phyloP scores from a whole-genome alignment of 768 basidiomycete genomes.

The Boletus reticulatus region DNA sequence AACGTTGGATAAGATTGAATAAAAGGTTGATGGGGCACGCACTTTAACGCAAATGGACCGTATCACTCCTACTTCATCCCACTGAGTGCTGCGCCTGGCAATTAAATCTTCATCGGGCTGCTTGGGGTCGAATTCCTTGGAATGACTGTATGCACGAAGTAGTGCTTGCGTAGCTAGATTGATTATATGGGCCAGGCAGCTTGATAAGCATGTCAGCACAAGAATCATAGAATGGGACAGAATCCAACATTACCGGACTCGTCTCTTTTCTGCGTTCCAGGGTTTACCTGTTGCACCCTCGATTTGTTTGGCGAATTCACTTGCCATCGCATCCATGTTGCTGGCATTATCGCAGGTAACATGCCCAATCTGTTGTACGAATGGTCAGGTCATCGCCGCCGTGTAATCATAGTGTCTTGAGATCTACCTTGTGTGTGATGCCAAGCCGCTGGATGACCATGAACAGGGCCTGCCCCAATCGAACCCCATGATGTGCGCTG shows the following conservation, averaged over 20 bases:
- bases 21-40: too few relatives aligned
- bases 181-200: not conserved
- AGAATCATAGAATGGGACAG: too few relatives aligned
- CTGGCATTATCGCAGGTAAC: too few relatives aligned
- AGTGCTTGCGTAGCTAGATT: not conserved
- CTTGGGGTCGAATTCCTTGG: not conserved
- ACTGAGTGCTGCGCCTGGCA: rapidly evolving
- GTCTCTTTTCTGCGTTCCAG: not conserved
- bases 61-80: not conserved
- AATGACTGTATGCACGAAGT: not conserved
- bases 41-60: not conserved
- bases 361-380: not conserved
- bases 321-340: not conserved
- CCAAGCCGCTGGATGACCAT: constrained; percentile 28
- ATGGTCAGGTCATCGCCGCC: not conserved
- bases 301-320: not conserved
- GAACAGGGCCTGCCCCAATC: constrained; percentile 38
- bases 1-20: too few relatives aligned
- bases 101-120: not conserved
- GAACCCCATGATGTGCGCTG: constrained; percentile 35
- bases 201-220: not conserved
- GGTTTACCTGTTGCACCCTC: not conserved
- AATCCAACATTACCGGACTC: too few relatives aligned
- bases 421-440: constrained; percentile 29
- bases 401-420: not conserved